Evolutionary conservation across 257 asterid genomes (phyloP).

Genomic region (Solanum tacnaense): DNA sequence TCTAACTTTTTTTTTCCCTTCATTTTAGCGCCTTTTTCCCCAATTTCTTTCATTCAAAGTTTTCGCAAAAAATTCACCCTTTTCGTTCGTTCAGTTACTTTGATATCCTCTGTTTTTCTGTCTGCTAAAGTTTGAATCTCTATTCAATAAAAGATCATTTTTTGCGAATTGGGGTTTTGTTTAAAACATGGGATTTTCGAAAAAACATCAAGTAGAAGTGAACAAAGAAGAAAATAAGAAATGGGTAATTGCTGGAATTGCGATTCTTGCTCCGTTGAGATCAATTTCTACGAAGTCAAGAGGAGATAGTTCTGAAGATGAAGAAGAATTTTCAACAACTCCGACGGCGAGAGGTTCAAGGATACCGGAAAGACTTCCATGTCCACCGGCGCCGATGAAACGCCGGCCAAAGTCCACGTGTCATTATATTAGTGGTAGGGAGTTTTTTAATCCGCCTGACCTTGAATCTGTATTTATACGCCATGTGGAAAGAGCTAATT

Average conservation of each 20-base stretch:
- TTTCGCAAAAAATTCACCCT: slow-evolving; percentile 2
- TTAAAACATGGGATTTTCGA: slow-evolving; percentile 46
- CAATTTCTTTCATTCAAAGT: slow-evolving; percentile 10
- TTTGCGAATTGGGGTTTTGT: not conserved
- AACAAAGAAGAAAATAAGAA: slow-evolving; percentile 43
- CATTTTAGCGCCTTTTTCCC: slow-evolving; percentile 50
- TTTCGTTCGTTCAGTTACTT: slow-evolving; percentile 12
- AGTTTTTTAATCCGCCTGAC: slow-evolving; percentile 71
- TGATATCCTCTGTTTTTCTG: not conserved
- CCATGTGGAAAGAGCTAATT: slow-evolving; percentile 53
- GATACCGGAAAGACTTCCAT: slow-evolving; percentile 52
- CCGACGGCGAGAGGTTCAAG: slow-evolving; percentile 64
- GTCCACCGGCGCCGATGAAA: slow-evolving; percentile 89
- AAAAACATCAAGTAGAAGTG: slow-evolving; percentile 40
- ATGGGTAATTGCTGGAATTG: slow-evolving; percentile 63
- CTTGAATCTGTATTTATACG: slow-evolving; percentile 63
- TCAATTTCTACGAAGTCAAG: slow-evolving; percentile 35
- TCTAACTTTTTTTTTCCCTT: not conserved
- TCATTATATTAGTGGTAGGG: slow-evolving; percentile 43
- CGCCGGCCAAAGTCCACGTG: slow-evolving; percentile 46
- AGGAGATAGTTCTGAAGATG: slow-evolving; percentile 26
- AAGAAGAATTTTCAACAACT: slow-evolving; percentile 41
- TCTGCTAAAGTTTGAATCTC: not conserved
- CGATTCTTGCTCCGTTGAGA: slow-evolving; percentile 47
- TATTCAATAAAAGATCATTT: not conserved